Conservation (phyloP, 2,329 filamentous ascomycete genomes). For the Rutstroemia sp. region DNA sequence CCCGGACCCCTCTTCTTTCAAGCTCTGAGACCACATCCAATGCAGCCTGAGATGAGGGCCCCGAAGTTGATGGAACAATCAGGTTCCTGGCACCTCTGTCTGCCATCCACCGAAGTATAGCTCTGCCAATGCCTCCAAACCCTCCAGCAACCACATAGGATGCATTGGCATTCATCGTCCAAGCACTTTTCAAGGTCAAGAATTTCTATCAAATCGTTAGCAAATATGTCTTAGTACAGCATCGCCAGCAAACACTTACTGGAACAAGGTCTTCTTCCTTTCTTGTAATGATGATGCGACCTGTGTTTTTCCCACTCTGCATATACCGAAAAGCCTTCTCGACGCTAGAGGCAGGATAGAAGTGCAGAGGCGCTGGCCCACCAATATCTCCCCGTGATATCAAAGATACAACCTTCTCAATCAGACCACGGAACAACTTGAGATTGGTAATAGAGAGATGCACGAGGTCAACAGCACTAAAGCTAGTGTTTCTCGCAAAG, state of each 20-base stretch:
- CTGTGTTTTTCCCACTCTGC: conserved; percentile 7
- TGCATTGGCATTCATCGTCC: conserved; percentile 13
- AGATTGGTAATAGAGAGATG: not conserved
- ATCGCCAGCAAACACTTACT: too few species aligned
- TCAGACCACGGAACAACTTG: not conserved
- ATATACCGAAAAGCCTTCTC: conserved; percentile 12
- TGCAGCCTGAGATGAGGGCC: not conserved
- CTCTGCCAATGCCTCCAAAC: conserved; percentile 24
- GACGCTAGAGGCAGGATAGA: conserved; percentile 6
- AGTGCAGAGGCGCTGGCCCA: not conserved
- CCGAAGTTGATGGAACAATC: conserved; percentile 24
- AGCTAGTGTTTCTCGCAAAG: not conserved
- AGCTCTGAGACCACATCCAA: conserved; percentile 12
- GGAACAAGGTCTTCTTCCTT: not conserved
- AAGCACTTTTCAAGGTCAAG: too few species aligned
- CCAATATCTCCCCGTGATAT: not conserved
- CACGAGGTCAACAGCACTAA: too few species aligned
- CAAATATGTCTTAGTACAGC: too few species aligned
- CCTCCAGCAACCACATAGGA: conserved; percentile 27
- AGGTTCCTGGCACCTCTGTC: conserved; percentile 22
- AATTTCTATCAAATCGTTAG: not conserved
- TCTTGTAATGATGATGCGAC: conserved; percentile 9
- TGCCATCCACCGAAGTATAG: conserved; percentile 17
- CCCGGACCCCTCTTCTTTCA: conserved; percentile 30
- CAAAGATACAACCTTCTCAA: not conserved